Base-by-base conservation (phyloP, 1,284 basidiomycete species). In the Fomitopsis pinicola region DNA sequence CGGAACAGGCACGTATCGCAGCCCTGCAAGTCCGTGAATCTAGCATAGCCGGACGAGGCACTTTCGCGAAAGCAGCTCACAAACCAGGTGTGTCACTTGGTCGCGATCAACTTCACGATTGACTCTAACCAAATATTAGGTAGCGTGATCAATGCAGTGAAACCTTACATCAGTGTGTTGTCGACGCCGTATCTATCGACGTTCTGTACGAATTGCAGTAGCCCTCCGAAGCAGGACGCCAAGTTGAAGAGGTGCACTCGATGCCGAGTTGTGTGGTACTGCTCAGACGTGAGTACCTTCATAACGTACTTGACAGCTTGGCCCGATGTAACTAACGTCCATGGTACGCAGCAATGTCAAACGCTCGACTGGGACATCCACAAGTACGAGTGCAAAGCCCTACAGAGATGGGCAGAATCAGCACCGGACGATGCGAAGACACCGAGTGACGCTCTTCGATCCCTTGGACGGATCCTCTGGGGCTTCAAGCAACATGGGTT, bases 401-500 rank as follows among this genome's bases (percentile, higher is more conserved):
- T 95, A 14, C 80, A 79, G 61, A 74, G 76, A 50, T 90, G 88
- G 85, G 77, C 76, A 0, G 69, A 77, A 28, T 67, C 74, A 36
- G 81, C 82, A 1, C 82, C 84, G 1, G 63, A 71, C 1, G 77
- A 80, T 8, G 68, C 81, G 5, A 70, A 79, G 5, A 69, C 89
- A 36, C 92, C 91, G 4, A 85, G 81, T 42, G 92, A 92, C 64
- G 88, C 88, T 0, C 80, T 94, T 15, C 76, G 95, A 58, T 90
- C 86, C 64, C 73, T 95, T n/a, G 91, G 83, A 0, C 82, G 93
- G 36, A 78, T 94, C 22, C 71, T 93, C 45, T 94, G 90, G 90
- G 76, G 69, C 42, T 82, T 80, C 59, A 81, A 82, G 68, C 84
- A 82, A 59, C 76, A 82, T 59, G 85, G 87, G 5, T 68, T 73